Conservation (phyloP, 345 rosid genomes). For the Pugionium cornutum region DNA sequence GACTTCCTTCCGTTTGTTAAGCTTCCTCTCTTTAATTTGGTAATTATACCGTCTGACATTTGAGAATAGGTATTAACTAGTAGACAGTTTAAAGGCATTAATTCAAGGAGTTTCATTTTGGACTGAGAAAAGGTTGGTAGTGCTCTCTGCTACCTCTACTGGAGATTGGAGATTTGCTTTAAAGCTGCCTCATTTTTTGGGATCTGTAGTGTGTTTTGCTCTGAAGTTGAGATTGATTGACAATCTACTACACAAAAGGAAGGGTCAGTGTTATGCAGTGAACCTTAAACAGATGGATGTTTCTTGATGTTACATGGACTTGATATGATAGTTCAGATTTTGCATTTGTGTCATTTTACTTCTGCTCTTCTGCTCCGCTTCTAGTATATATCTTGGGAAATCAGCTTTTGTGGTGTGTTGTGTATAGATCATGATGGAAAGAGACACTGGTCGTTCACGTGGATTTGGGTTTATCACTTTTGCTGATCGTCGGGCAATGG, state of each 20-base stretch:
- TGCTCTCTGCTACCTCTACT: constrained; percentile 26
- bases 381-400: constrained; percentile 32
- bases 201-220: constrained; percentile 30
- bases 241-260: constrained; percentile 24
- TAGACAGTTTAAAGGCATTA: constrained; percentile 15
- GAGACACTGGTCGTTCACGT: constrained; percentile 91
- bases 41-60: background rate
- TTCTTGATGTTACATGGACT: constrained; percentile 28
- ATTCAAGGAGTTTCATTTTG: constrained; percentile 6
- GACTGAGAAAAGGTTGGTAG: constrained; percentile 21
- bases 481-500: constrained; percentile 93
- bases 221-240: constrained; percentile 28
- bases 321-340: constrained; percentile 31
- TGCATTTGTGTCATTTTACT: constrained; percentile 29
- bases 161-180: constrained; percentile 32
- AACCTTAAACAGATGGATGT: constrained; percentile 32
- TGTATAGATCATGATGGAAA: constrained; percentile 91
- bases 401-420: constrained; percentile 46
- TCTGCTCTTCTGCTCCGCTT: constrained; percentile 35
- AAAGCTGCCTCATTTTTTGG: constrained; percentile 34
- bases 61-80: constrained; percentile 23
- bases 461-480: constrained; percentile 97
- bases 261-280: constrained; percentile 29
- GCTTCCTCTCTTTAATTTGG: constrained; percentile 26
- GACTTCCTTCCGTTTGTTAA: constrained; percentile 20